A percentile compares a stretch with the other conserved stretches of the same genome.
phyloP scores from a whole-genome alignment of 768 basidiomycete species.

The Auricularia cornea region DNA sequence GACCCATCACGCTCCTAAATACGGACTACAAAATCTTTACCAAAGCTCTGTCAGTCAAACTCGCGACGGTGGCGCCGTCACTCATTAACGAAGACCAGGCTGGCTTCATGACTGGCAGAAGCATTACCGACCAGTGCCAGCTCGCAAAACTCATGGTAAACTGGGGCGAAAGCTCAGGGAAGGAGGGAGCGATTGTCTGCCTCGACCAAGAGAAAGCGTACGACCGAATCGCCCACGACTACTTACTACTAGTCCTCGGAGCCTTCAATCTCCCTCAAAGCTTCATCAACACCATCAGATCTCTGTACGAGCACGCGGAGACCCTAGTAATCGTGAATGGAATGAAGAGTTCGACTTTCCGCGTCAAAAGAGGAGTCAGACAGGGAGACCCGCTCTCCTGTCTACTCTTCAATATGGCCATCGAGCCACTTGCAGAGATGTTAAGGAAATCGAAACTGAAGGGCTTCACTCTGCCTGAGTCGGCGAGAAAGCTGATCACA shows the following conservation, averaged over 20 bases:
- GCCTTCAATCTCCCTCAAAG: conserved; percentile 2
- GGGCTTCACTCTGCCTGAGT: conserved; percentile 14
- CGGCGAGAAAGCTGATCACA: conserved; percentile 1
- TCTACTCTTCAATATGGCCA: conserved; percentile 32
- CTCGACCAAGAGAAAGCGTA: conserved; percentile 16
- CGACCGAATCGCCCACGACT: conserved; percentile 13
- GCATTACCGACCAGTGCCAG: conserved; percentile 25
- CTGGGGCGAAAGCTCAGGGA: conserved; percentile 9
- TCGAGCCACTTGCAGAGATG: conserved; percentile 30
- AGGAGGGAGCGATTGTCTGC: conserved; percentile 9
- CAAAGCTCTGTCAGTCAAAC: conserved; percentile 14
- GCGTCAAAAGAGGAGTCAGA: conserved; percentile 24
- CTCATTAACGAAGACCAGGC: conserved; percentile 31
- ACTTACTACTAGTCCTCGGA: conserved; percentile 8
- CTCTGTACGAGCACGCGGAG: conserved; percentile 22
- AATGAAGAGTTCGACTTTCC: conserved; percentile 15
- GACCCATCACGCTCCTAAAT: conserved; percentile 20
- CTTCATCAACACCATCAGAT: conserved; percentile 18
- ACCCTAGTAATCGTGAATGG: conserved; percentile 30
- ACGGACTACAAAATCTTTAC: conserved; percentile 27
- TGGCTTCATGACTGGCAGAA: conserved; percentile 28
- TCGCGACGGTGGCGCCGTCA: conserved; percentile 5
- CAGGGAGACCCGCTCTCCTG: conserved; percentile 35
- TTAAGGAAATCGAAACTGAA: conserved; percentile 17
- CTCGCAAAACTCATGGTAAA: conserved; percentile 14